A percentile compares a stretch with the other conserved stretches of the same genome.
These are phyloP conservation scores for Nitzschia sp. DNA, from an alignment of 108 stramenopile species.

Conservation along the genomic window DNA sequence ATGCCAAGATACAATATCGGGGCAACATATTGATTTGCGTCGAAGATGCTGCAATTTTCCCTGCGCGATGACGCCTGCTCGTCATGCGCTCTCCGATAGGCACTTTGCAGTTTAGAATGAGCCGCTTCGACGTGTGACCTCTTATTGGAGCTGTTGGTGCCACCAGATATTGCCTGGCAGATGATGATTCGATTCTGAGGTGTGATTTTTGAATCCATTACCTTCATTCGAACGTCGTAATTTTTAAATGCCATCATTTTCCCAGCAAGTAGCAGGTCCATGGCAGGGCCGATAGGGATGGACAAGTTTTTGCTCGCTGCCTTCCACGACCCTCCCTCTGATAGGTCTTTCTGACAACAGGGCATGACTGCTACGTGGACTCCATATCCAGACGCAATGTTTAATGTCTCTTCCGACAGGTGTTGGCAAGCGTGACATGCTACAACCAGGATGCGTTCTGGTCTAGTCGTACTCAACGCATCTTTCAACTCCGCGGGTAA, in stretches of 20 bases:
- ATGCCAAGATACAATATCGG: slow-evolving; percentile 11
- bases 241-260: slow-evolving; percentile 52
- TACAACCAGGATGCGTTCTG: slow-evolving; percentile 54
- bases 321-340: slow-evolving; percentile 41
- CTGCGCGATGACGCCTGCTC: neutral
- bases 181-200: slow-evolving; percentile 70
- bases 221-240: slow-evolving; percentile 72
- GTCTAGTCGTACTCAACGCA: slow-evolving; percentile 31
- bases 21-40: neutral
- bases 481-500: slow-evolving; percentile 52
- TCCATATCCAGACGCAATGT: slow-evolving; percentile 62
- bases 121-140: slow-evolving; percentile 14
- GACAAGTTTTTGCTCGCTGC: slow-evolving; percentile 36
- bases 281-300: slow-evolving; percentile 45
- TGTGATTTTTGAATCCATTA: slow-evolving; percentile 59
- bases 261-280: slow-evolving; percentile 73
- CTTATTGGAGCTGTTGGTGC: neutral
- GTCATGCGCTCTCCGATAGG: slow-evolving; percentile 34
- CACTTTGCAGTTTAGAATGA: slow-evolving; percentile 25
- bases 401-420: slow-evolving; percentile 65
- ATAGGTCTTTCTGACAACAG: slow-evolving; percentile 80
- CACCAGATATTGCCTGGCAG: neutral
- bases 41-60: neutral
- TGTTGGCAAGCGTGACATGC: slow-evolving; percentile 88
- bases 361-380: slow-evolving; percentile 75